A percentile compares a stretch with the other conserved stretches of the same genome.
These are phyloP conservation scores for Monosporascus ibericus DNA, from an alignment of 2,329 filamentous ascomycete species.

Conservation along the genomic window DNA sequence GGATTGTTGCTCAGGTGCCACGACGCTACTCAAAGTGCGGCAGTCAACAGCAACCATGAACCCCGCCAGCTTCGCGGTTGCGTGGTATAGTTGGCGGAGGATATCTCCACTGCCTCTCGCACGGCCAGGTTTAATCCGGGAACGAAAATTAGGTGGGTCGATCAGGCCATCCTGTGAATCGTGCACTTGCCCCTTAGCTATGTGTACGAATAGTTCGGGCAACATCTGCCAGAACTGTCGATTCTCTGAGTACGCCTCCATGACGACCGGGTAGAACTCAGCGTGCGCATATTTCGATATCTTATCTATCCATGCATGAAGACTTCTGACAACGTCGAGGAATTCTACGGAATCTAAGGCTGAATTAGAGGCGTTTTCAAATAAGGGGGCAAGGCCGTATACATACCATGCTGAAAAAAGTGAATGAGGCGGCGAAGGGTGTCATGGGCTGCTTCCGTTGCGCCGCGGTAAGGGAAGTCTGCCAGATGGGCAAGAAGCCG, in stretches of 20 bases:
- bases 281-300: conserved; percentile 37
- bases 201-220: conserved; percentile 41
- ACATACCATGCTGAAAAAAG: conserved; percentile 24
- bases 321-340: conserved; percentile 34
- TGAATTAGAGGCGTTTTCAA: conserved; percentile 23
- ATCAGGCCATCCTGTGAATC: not conserved
- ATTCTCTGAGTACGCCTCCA: conserved; percentile 39
- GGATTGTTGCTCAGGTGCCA: conserved; percentile 21
- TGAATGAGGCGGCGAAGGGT: conserved; percentile 19
- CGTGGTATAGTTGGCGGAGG: conserved; percentile 27
- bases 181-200: conserved; percentile 36
- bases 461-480: conserved; percentile 24
- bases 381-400: not conserved
- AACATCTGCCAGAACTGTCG: conserved; percentile 46
- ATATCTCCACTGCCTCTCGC: conserved; percentile 21
- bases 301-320: conserved; percentile 45
- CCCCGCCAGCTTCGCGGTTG: conserved; percentile 44
- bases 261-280: conserved; percentile 27
- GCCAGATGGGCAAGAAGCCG: conserved; percentile 16
- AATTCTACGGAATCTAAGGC: conserved; percentile 35
- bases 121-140: conserved; percentile 17
- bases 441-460: conserved; percentile 20
- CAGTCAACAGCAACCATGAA: conserved; percentile 47
- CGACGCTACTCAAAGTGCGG: conserved; percentile 22
- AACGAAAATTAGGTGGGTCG: conserved; percentile 4